Evolutionary conservation across 371 early-diverging fungal species (phyloP), one percentile per base, ranked within the genome.

Genomic region (Vairimorpha necatrix): DNA sequence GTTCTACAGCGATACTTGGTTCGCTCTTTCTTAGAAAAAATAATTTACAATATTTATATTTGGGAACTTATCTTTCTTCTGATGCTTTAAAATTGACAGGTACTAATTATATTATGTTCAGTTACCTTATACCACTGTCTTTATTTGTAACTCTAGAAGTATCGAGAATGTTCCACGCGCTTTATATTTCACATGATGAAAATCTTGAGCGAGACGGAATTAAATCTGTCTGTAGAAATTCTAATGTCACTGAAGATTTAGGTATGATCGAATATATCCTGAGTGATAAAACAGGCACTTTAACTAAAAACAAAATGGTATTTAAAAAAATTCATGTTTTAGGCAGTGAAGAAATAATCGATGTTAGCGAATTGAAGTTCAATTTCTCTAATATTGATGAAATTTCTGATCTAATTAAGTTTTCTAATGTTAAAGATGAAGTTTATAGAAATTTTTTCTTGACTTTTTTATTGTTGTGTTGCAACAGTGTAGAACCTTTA

Each of bases 241-340:
- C 38, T 36, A 62, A 36, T 62, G 62, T 62, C 1, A 36, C 95
- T n/a, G 99, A 99, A 85, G 99, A 98, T 81, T 88, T 99, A 0
- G 99, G 97, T 1, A 88, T 95, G 26, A 90, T 99, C 24, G 92
- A 92, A 67, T 99, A 95, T 82, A 83, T 98, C 14, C 83, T 99
- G 68, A 91, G 94, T 0, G 99, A 99, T 81, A 99, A 99, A 80
- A 99, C 99, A 1, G 99, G 99, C 9, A 99, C 99, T 9, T 83
- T 99, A 77, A 99, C 99, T n/a, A 88, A 94, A 81, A 99, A 99
- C 83, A 92, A 90, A 74, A 98, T 98, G 99, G 90, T 90, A 76
- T 92, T 94, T 82, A 90, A 90, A 38, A 76, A 73, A 39, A 32
- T 82, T 22, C 74, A 85, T 60, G 24, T 79, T 14, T 26, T 50